Conservation (phyloP, 768 basidiomycete species). For the Tylopilus sp. region DNA sequence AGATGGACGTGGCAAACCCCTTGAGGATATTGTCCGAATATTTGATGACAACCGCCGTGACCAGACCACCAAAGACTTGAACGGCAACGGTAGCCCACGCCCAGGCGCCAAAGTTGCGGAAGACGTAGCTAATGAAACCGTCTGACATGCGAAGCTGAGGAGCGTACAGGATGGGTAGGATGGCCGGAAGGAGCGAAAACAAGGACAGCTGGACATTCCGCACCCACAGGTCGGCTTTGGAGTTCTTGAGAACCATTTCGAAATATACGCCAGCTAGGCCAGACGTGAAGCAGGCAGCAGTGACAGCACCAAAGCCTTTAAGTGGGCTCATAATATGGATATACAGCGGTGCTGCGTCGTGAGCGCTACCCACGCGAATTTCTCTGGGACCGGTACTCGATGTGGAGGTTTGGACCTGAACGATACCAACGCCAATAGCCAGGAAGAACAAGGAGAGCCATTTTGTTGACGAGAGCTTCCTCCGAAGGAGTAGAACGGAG, state of each 20-base stretch:
- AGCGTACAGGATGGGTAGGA: slow-evolving; percentile 71
- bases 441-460: slow-evolving; percentile 89
- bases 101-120: slow-evolving; percentile 89
- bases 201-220: slow-evolving; percentile 87
- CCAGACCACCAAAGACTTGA: slow-evolving; percentile 89
- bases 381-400: slow-evolving; percentile 31
- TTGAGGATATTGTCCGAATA: slow-evolving; percentile 95
- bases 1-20: slow-evolving; percentile 95
- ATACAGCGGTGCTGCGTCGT: slow-evolving; percentile 55
- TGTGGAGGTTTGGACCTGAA: slow-evolving; percentile 79
- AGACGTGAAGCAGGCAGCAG: slow-evolving; percentile 83
- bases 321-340: slow-evolving; percentile 78
- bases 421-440: slow-evolving; percentile 90
- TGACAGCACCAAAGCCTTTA: slow-evolving; percentile 80
- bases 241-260: slow-evolving; percentile 88
- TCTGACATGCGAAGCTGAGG: slow-evolving; percentile 40
- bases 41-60: slow-evolving; percentile 96
- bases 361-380: slow-evolving; percentile 61
- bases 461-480: slow-evolving; percentile 64
- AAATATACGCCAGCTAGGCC: slow-evolving; percentile 92
- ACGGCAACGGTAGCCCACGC: slow-evolving; percentile 91
- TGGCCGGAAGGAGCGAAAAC: slow-evolving; percentile 87
- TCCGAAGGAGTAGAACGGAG: slow-evolving; percentile 80
- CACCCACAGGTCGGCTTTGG: slow-evolving; percentile 82
- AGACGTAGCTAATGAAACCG: slow-evolving; percentile 55